Evolutionary conservation across 441 rosid species (phyloP), one percentile per base, ranked within the genome.

Genomic region (Corymbia calophylla): DNA sequence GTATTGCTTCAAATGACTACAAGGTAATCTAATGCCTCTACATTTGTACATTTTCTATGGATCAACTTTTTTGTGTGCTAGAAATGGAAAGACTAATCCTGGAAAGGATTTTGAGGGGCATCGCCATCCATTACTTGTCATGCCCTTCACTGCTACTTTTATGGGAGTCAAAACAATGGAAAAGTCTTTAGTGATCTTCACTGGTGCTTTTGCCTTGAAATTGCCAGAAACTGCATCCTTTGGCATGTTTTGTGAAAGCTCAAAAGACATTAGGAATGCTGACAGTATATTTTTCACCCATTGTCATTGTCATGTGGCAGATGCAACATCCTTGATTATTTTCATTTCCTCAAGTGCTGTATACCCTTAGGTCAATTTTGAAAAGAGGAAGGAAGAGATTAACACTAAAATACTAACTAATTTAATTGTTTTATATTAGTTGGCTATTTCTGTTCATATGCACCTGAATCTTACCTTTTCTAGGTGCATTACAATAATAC

Each of bases 1-100:
- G 97, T 91, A 92, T 97, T 89, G 96, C 99, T 91, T 93, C 98
- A 89, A 97, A 98, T 95, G 98, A 97, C 90, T 98, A 97, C 92
- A 97, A 94, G 99, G 99, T 98, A 93, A 88, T 19, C 60, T 86
- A 58, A 49, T 35, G 60, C 51, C 51, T 31, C 49, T 11, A 44
- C 73, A 27, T 49, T 19, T 68, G 88, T 86, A 86, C 8, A 0
- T 66, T 86, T 35, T 85, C n/a, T 68, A 39, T 39, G 44, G 54
- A 88, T 35, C 66, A 47, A 86, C 31, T 35, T 13, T 53, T 86
- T 5, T 2, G 29, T 51, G 27, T 86, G 32, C 88, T 55, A 31
- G 88, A 53, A 86, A 60, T 35, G 44, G 64, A 86, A 44, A 53
- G 58, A 86, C 16, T 56, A 31, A 51, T 53, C 29, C 47, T 86